Conservation (phyloP, 164 flowering plant genomes). For the Chimonanthus praecox region DNA sequence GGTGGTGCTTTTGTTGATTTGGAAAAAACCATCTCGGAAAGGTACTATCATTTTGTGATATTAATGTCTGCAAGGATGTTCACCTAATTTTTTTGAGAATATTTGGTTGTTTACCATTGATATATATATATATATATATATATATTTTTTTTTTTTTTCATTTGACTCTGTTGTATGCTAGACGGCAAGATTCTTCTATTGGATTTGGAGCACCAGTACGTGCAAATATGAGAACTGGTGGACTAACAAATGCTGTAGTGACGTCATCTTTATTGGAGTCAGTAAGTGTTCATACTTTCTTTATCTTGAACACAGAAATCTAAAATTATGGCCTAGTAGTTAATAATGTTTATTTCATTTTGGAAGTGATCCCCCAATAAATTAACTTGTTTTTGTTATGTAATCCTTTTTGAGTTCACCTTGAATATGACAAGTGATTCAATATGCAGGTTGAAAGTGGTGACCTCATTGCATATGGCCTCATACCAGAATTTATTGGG, state of each 20-base stretch:
- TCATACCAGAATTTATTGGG: conserved; percentile 97
- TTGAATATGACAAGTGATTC: conserved; percentile 2
- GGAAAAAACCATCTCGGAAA: conserved; percentile 96
- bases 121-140: not conserved
- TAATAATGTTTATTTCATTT: not conserved
- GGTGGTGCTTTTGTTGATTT: conserved; percentile 97
- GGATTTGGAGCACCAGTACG: conserved; percentile 99
- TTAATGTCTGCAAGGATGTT: not conserved
- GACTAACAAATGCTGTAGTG: conserved; percentile 59
- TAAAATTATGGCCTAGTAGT: not conserved
- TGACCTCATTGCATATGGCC: conserved; percentile 92
- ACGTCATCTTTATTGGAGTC: conserved; percentile 81
- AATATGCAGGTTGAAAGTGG: conserved; percentile 85
- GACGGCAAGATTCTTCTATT: conserved; percentile 98
- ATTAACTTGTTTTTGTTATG: not conserved
- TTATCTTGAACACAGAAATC: not conserved
- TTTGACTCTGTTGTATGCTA: conserved; percentile 15
- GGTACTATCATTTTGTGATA: conserved; percentile 37
- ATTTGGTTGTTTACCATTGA: conserved; percentile 1
- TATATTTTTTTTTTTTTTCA: not conserved
- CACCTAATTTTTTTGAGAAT: not conserved
- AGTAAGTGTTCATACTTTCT: conserved; percentile 35
- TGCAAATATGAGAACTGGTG: conserved; percentile 86
- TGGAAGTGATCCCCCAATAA: not conserved
- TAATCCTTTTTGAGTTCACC: not conserved